phyloP scores from a whole-genome alignment of 139 green algal species.

The Haematococcus lacustris region DNA sequence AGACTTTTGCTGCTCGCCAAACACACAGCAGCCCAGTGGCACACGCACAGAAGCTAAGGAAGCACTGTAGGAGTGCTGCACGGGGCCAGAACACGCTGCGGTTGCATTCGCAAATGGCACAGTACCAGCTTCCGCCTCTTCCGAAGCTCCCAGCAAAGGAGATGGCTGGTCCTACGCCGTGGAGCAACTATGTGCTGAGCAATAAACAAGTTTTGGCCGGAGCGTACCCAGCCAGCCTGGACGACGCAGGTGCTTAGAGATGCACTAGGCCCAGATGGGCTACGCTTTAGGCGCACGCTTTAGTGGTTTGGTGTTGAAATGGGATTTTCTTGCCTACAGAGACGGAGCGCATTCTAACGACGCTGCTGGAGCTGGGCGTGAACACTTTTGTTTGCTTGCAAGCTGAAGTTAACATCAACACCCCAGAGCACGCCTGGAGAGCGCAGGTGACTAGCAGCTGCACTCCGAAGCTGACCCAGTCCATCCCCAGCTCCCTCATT shows the following conservation, averaged over 20 bases:
- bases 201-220: constrained; percentile 41
- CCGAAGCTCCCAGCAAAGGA: not conserved
- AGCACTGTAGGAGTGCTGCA: not conserved
- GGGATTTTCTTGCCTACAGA: constrained; percentile 20
- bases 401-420: constrained; percentile 70
- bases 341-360: constrained; percentile 60
- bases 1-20: no score
- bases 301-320: not conserved
- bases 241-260: constrained; percentile 36
- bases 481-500: not conserved
- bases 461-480: not conserved
- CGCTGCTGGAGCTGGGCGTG: constrained; percentile 67
- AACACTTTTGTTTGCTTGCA: constrained; percentile 81
- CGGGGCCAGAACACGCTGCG: not conserved
- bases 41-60: not conserved
- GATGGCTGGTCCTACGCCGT: constrained; percentile 30
- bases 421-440: constrained; percentile 57
- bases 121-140: not conserved
- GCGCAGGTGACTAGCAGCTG: constrained; percentile 5
- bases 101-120: not conserved
- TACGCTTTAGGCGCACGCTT: not conserved
- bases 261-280: not conserved
- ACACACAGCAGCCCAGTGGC: not conserved
- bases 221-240: constrained; percentile 55
- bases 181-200: constrained; percentile 47